phyloP scores from a whole-genome alignment of 441 rosid species.

The Populus tomentosa region DNA sequence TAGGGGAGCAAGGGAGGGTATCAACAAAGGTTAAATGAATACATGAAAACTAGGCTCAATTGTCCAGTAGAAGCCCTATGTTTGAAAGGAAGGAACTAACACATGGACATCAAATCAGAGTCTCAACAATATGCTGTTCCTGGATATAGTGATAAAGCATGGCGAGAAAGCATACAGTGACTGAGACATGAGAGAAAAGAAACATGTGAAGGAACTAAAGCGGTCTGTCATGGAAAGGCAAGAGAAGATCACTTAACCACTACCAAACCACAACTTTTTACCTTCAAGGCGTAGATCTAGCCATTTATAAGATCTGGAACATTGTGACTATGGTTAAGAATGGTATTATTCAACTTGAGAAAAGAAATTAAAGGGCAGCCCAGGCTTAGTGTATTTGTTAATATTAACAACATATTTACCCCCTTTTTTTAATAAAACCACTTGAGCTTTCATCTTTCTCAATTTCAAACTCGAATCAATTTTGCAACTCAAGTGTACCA shows the following conservation, averaged over 20 bases:
- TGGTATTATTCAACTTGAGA: background rate
- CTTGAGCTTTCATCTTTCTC: background rate
- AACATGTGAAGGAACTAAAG: background rate
- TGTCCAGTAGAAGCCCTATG: background rate
- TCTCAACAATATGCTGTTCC: background rate
- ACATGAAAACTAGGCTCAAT: background rate
- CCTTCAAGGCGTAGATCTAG: background rate
- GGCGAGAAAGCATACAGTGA: background rate
- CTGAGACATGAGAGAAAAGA: background rate
- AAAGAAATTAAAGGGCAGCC: background rate
- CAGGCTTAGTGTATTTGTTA: background rate
- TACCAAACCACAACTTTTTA: background rate
- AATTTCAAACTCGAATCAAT: background rate
- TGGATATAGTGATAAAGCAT: background rate
- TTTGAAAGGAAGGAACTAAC: background rate
- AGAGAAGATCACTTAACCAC: background rate
- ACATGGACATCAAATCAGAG: background rate
- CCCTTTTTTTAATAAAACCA: background rate
- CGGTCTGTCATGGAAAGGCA: background rate
- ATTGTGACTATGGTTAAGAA: background rate
- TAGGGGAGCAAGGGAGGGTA: background rate
- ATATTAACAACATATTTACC: background rate
- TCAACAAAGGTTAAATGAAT: background rate
- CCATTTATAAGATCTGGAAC: background rate
- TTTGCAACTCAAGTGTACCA: background rate